Evolutionary conservation across 176 grass and related monocot species (phyloP).

Genomic region (barley (Hordeum vulgare)): MorexV3_pseudomolecules_assembly NC_058519.1:573552193-573552692

Average conservation of each 20-base stretch:
- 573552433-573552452: slow-evolving; percentile 6
- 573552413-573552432: not conserved
- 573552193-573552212: slow-evolving; percentile 41
- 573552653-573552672: slow-evolving; percentile 95
- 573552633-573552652: slow-evolving; percentile 82
- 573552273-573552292: slow-evolving; percentile 61
- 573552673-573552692: slow-evolving; percentile 78
- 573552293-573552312: slow-evolving; percentile 98
- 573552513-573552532: slow-evolving; percentile 73
- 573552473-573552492: slow-evolving; percentile 92
- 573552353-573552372: slow-evolving; percentile 99
- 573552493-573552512: slow-evolving; percentile 91
- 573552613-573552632: slow-evolving; percentile 87
- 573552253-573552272: slow-evolving; percentile 85
- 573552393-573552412: not conserved
- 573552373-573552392: slow-evolving; percentile 45
- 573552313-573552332: slow-evolving; percentile 67
- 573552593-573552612: slow-evolving; percentile 29
- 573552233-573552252: slow-evolving; percentile 77
- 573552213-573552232: slow-evolving; percentile 74
- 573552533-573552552: slow-evolving; percentile 34
- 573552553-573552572: not conserved
- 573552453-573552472: slow-evolving; percentile 81
- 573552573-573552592: slow-evolving; percentile 16
- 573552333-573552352: slow-evolving; percentile 69